Percentiles rank a stretch among this genome's conserved stretches.
phyloP scores from a whole-genome alignment of 192 early-diverging fungal genomes.

The Coemansia biformis region DNA sequence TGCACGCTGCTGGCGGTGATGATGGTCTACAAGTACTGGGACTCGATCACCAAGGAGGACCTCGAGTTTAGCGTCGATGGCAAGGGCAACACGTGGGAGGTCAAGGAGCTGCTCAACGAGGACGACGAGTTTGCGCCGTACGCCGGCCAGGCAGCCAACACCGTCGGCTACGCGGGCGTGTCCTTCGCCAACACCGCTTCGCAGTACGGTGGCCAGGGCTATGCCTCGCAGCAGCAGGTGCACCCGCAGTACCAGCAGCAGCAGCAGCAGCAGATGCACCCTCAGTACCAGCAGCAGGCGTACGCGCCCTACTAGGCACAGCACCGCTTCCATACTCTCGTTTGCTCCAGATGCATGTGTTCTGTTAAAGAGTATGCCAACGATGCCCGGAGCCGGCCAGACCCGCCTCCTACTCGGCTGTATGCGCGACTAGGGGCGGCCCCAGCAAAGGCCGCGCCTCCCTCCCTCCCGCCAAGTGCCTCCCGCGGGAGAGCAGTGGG shows the following conservation, averaged over 20 bases:
- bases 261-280: constrained; percentile 12
- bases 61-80: constrained; percentile 82
- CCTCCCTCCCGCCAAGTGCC: too few species aligned
- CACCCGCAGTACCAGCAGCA: constrained; percentile 19
- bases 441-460: too few species aligned
- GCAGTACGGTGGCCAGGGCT: constrained; percentile 35
- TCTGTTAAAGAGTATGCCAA: too few species aligned
- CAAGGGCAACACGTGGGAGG: constrained; percentile 76
- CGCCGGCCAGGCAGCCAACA: constrained; percentile 47
- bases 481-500: too few species aligned
- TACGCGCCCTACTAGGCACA: constrained; percentile 6
- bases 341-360: too few species aligned
- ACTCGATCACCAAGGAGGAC: constrained; percentile 97
- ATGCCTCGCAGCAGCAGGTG: constrained; percentile 14
- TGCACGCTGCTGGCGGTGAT: constrained; percentile 88
- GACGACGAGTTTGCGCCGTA: constrained; percentile 51
- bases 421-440: too few species aligned
- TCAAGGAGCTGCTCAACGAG: constrained; percentile 61
- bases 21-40: constrained; percentile 99
- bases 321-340: too few species aligned
- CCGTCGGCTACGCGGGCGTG: constrained; percentile 43
- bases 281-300: too few species aligned
- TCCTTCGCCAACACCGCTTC: constrained; percentile 48
- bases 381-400: too few species aligned
- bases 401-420: too few species aligned